phyloP scores from a whole-genome alignment of 2,329 filamentous ascomycete species.

The Epichloe hybrida region DNA sequence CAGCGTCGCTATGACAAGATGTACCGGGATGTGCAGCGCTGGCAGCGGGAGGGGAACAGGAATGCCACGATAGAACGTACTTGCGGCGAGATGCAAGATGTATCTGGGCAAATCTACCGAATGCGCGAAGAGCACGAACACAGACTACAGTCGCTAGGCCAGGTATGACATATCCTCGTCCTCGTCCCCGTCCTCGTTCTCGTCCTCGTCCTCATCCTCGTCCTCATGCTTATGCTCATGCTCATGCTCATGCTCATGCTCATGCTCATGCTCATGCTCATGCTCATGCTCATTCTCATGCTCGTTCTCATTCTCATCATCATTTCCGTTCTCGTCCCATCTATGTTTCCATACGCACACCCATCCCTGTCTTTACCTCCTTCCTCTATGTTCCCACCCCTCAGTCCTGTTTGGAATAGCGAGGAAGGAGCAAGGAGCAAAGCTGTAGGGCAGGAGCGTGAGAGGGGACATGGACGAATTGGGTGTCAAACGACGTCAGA shows the following conservation, averaged over 20 bases:
- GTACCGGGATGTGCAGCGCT: conserved; percentile 59
- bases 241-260: too few relatives aligned
- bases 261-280: too few relatives aligned
- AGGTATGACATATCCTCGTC: conserved; percentile 12
- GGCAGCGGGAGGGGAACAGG: conserved; percentile 63
- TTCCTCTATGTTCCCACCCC: neutral
- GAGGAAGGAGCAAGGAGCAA: conserved; percentile 4
- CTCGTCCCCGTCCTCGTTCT: neutral
- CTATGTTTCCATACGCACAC: too few relatives aligned
- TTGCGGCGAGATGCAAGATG: conserved; percentile 52
- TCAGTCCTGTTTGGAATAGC: neutral
- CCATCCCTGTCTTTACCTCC: neutral
- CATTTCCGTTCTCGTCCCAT: too few relatives aligned
- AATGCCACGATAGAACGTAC: conserved; percentile 60
- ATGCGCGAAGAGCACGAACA: conserved; percentile 29
- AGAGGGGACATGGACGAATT: neutral
- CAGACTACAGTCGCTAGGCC: conserved; percentile 21
- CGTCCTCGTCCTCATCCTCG: neutral
- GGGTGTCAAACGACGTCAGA: neutral
- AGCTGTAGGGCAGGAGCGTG: neutral
- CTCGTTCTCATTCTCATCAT: too few relatives aligned
- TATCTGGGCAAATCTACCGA: conserved; percentile 44
- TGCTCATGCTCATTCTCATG: too few relatives aligned
- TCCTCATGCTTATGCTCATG: too few relatives aligned
- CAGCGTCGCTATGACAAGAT: conserved; percentile 62